These are phyloP conservation scores for Dioscorea alata DNA, from an alignment of 106 monocot species.

Conservation along the genomic window DNA sequence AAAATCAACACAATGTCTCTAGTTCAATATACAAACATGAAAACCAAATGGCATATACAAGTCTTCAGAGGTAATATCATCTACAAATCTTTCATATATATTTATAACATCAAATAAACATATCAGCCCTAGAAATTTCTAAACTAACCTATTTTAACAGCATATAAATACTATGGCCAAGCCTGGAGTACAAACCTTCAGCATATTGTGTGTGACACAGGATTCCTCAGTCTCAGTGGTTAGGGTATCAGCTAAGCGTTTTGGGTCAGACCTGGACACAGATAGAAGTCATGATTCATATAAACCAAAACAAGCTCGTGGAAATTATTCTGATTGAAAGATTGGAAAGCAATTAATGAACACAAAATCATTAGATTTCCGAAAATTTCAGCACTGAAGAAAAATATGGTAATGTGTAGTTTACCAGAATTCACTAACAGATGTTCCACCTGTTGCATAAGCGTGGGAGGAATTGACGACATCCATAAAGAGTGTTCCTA, in stretches of 20 bases:
- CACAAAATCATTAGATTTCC: not conserved
- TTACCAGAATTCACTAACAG: slow-evolving; percentile 90
- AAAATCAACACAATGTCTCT: not conserved
- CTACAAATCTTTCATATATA: too few relatives aligned
- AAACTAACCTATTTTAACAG: too few relatives aligned
- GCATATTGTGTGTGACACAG: slow-evolving; percentile 96
- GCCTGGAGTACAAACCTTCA: slow-evolving; percentile 45
- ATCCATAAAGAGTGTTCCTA: slow-evolving; percentile 79
- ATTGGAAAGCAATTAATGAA: too few relatives aligned
- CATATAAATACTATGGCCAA: too few relatives aligned
- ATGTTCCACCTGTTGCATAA: slow-evolving; percentile 96
- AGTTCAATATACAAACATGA: not conserved
- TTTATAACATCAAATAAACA: too few relatives aligned
- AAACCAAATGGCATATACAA: too few relatives aligned
- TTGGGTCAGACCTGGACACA: slow-evolving; percentile 68
- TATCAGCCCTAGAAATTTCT: too few relatives aligned
- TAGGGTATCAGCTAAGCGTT: slow-evolving; percentile 65
- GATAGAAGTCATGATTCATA: not conserved
- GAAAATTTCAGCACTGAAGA: too few relatives aligned
- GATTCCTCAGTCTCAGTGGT: slow-evolving; percentile 87
- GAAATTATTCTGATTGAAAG: too few relatives aligned
- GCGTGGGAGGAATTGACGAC: slow-evolving; percentile 91
- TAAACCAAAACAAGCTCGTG: too few relatives aligned
- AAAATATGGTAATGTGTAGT: too few relatives aligned
- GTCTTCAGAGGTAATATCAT: too few relatives aligned